A percentile compares a stretch with the other conserved stretches of the same genome.
Evolutionary conservation across 306 rosid species (phyloP).

Genomic region (Malus sieversii): DNA sequence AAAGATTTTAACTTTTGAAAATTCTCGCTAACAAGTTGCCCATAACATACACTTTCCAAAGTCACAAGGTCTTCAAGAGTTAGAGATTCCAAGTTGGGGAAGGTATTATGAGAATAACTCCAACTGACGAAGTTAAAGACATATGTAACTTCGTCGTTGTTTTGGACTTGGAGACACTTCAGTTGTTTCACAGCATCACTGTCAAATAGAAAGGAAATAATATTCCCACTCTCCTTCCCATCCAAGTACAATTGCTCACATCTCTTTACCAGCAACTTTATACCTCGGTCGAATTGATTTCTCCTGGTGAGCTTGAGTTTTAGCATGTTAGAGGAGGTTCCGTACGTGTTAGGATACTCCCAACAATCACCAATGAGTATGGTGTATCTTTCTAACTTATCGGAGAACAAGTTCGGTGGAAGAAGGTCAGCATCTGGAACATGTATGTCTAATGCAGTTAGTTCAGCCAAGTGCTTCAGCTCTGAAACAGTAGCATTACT

Average conservation of each 20-base stretch:
- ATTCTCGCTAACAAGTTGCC: background rate
- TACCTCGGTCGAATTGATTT: conserved; percentile 18
- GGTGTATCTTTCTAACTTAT: no score
- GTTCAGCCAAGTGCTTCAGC: no score
- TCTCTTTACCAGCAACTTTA: conserved; percentile 2
- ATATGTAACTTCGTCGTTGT: conserved; percentile 18
- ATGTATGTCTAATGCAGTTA: no score
- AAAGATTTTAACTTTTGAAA: background rate
- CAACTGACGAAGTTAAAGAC: background rate
- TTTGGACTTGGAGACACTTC: conserved; percentile 36
- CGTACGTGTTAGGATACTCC: fast-evolving
- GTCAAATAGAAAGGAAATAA: conserved; percentile 18
- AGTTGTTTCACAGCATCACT: conserved; percentile 22
- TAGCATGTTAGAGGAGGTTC: background rate
- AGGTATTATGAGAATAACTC: background rate
- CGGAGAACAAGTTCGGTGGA: no score
- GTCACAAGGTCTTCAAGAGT: background rate
- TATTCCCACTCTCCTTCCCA: conserved; percentile 23
- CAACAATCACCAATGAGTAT: background rate
- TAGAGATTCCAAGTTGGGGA: background rate
- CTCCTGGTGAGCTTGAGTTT: background rate
- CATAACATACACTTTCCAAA: background rate
- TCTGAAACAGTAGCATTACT: no score
- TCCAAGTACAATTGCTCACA: conserved; percentile 35
- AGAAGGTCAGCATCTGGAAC: no score